Evolutionary conservation across 768 basidiomycete species (phyloP).

Genomic region (Collybia sordida): DNA sequence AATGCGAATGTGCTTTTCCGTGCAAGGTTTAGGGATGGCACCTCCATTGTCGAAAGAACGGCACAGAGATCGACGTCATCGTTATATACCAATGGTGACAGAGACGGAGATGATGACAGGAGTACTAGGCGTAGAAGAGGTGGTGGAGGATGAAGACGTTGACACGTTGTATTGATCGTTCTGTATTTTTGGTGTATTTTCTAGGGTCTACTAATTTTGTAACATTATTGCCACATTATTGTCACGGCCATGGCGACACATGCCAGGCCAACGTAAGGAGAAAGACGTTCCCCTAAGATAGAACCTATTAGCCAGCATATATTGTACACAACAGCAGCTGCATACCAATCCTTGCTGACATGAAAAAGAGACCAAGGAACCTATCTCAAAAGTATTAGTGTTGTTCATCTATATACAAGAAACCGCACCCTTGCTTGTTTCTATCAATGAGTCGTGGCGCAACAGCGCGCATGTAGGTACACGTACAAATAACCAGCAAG

Average conservation of each 20-base stretch:
- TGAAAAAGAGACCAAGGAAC: constrained; percentile 91
- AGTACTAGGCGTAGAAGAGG: constrained; percentile 26
- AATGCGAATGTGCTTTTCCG: constrained; percentile 97
- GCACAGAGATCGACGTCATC: constrained; percentile 60
- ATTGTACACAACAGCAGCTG: constrained; percentile 2
- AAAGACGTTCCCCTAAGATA: constrained; percentile 82
- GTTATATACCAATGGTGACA: constrained; percentile 35
- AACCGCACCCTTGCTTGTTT: constrained; percentile 87
- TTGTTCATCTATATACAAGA: background rate
- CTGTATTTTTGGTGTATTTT: constrained; percentile 1
- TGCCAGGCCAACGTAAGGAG: constrained; percentile 93
- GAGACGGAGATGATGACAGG: constrained; percentile 25
- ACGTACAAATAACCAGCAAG: constrained; percentile 93
- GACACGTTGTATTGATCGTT: background rate
- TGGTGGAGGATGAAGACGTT: constrained; percentile 21
- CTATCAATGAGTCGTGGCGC: constrained; percentile 89
- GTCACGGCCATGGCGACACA: constrained; percentile 91
- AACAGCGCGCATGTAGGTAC: constrained; percentile 90
- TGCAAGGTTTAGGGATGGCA: constrained; percentile 92
- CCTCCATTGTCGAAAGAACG: constrained; percentile 84
- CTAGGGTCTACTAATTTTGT: constrained; percentile 17
- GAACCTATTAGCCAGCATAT: too few species aligned
- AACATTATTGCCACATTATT: constrained; percentile 37
- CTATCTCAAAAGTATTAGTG: constrained; percentile 36
- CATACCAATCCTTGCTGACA: constrained; percentile 92